Evolutionary conservation across 2,329 filamentous ascomycete genomes (phyloP).

Genomic region (Aspergillus pseudotamarii): DNA sequence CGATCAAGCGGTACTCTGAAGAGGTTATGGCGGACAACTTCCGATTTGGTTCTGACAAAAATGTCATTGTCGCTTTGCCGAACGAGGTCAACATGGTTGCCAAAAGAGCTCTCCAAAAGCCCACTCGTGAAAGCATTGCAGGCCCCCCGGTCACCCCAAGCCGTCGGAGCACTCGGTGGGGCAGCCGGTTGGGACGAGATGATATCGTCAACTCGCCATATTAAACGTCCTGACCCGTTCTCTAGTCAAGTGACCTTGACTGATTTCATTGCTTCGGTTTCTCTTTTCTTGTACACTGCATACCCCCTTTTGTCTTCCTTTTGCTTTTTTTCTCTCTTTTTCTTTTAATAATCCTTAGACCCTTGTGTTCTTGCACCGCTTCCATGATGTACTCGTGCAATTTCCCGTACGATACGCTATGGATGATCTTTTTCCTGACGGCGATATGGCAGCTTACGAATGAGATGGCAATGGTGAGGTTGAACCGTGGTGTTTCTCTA

Average conservation of each 20-base stretch:
- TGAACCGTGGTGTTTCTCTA: background rate
- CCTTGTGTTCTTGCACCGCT: conserved; percentile 1
- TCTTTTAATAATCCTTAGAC: conserved; percentile 1
- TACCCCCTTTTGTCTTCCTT: conserved; percentile 29
- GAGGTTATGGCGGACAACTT: conserved; percentile 98
- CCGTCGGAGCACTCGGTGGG: conserved; percentile 38
- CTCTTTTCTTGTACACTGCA: conserved; percentile 24
- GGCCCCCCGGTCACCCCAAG: conserved; percentile 53
- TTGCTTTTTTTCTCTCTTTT: conserved; percentile 8
- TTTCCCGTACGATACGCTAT: background rate
- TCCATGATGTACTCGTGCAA: background rate
- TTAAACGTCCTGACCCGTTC: conserved; percentile 31
- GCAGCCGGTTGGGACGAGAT: conserved; percentile 65
- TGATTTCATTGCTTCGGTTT: conserved; percentile 9
- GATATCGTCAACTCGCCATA: conserved; percentile 80
- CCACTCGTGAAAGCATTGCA: conserved; percentile 91
- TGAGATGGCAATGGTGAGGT: background rate
- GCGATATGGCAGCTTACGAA: background rate
- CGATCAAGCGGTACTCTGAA: conserved; percentile 93
- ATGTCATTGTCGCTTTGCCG: conserved; percentile 93
- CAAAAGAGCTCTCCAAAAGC: conserved; percentile 79
- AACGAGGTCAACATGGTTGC: conserved; percentile 99
- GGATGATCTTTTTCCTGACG: background rate
- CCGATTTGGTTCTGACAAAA: conserved; percentile 95
- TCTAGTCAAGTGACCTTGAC: conserved; percentile 12